Base-by-base conservation (phyloP, 768 basidiomycete species). In the Chalciporus chontae region DNA sequence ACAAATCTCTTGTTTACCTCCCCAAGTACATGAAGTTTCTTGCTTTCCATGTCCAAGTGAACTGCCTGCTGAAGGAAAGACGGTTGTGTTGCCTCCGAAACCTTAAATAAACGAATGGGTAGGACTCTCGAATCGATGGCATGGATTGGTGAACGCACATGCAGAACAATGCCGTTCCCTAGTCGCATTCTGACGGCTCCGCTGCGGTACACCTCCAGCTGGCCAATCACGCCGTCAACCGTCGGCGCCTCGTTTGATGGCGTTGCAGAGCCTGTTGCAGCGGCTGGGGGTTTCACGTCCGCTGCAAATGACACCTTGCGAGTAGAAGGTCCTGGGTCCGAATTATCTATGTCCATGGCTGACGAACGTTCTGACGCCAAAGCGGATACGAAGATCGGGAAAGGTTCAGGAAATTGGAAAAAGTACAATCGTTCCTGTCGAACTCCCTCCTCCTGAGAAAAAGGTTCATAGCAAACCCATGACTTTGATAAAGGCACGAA, bases 21-120 rank as follows among this genome's bases (percentile, higher is more conserved):
- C n/a, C 93, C 94, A 1, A 96, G 73, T 4, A 94, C 82, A 32
- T 75, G 76, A 18, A 92, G 68, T 21, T 72, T 73, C 58, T 85
- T 86, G 17, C 74, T 70, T 34, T 68, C 68, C 45, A 70, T 60
- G 63, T 95, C 84, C 24, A 95, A 62, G 57, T 84, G 77, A 17
- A 90, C 85, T 6, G 88, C 87, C 48, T 95, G 91, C 64, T 94
- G 90, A 3, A 94, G 77, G 67, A 95, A 95, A 0, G 90, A 87
- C 1, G 91, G 83, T 48, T 86, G 87, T 2, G 89, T 91, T 8
- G 85, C 90, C 9, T 87, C 82, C 15, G 79, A 81, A 27, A 95
- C 85, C 93, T 64, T 90, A 59, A 31, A 39, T 46, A 24, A 34
- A 44, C 8, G 23, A 6, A 11, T 61, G 5, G 48, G 46, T 23